Percentiles rank a stretch among this genome's conserved stretches.
phyloP scores from a whole-genome alignment of 148 eudicot genomes.

The Camellia granthamiana region DNA sequence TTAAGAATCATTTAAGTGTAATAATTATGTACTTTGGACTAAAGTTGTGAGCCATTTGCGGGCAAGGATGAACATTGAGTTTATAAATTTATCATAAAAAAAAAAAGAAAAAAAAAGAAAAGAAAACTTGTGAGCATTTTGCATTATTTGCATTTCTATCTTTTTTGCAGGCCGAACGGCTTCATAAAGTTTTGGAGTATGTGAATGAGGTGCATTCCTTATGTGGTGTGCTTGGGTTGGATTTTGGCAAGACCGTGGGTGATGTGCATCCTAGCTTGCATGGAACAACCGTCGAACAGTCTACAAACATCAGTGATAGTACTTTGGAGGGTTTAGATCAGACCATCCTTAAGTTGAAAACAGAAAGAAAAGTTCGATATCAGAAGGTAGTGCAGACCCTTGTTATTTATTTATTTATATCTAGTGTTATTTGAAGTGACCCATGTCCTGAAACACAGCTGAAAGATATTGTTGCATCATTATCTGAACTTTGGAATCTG shows the following conservation, averaged over 20 bases:
- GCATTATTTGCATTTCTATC: constrained; percentile 1
- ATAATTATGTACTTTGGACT: neutral
- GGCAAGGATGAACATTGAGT: too few relatives aligned
- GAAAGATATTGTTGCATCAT: constrained; percentile 42
- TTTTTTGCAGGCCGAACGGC: constrained; percentile 51
- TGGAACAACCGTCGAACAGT: constrained; percentile 40
- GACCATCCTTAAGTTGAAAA: constrained; percentile 41
- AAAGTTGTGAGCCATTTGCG: neutral
- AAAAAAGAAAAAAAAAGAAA: too few relatives aligned
- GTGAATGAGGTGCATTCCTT: constrained; percentile 66
- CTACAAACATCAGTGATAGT: constrained; percentile 53
- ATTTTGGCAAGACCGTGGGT: constrained; percentile 53
- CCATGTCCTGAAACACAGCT: constrained; percentile 32
- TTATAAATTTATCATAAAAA: too few relatives aligned
- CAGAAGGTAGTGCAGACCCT: constrained; percentile 41
- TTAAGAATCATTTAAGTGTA: neutral
- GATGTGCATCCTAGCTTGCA: constrained; percentile 69
- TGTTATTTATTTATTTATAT: neutral
- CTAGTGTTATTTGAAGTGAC: neutral
- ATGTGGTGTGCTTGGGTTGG: constrained; percentile 54
- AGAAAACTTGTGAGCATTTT: neutral
- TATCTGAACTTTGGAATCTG: constrained; percentile 52
- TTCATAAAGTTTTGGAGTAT: constrained; percentile 48
- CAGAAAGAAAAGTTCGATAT: constrained; percentile 52
- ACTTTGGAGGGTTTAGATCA: constrained; percentile 56